Conservation (phyloP, 352 stramenopile species). For the Bremia lactucae region DNA sequence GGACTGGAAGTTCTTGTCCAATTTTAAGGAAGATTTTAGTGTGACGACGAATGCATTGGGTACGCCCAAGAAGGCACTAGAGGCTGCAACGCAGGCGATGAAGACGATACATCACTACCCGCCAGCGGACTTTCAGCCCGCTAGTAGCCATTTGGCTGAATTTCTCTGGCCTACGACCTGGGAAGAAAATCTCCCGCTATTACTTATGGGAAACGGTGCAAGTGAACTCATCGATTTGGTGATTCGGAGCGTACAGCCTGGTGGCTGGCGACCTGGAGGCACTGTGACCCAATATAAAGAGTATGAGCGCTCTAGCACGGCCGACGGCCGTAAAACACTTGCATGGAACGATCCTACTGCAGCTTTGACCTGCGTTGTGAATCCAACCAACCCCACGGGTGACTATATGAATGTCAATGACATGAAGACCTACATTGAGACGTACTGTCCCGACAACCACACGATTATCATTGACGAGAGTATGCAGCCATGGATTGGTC, state of each 20-base stretch:
- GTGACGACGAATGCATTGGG: constrained; percentile 85
- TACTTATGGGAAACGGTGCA: constrained; percentile 78
- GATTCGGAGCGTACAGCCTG: constrained; percentile 67
- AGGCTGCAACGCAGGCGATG: constrained; percentile 58
- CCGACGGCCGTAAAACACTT: constrained; percentile 67
- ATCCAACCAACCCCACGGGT: constrained; percentile 85
- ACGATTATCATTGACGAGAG: constrained; percentile 88
- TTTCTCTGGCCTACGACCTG: constrained; percentile 71
- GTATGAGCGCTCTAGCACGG: constrained; percentile 79
- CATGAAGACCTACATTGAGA: constrained; percentile 86
- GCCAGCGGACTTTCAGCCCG: constrained; percentile 83
- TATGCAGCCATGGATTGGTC: constrained; percentile 86
- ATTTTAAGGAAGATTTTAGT: constrained; percentile 86
- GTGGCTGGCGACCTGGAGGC: constrained; percentile 61
- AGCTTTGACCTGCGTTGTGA: constrained; percentile 79
- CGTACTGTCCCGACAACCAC: constrained; percentile 68
- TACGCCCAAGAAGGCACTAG: constrained; percentile 58
- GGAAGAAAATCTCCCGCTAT: constrained; percentile 46
- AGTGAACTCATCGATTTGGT: constrained; percentile 83
- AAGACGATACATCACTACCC: constrained; percentile 85
- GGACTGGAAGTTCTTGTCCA: constrained; percentile 85
- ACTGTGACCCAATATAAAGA: constrained; percentile 82
- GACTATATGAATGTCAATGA: constrained; percentile 76
- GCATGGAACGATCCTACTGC: constrained; percentile 62
- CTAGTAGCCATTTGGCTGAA: constrained; percentile 77